Conservation (phyloP, 306 rosid genomes). For the Crataegus laevigata region DNA sequence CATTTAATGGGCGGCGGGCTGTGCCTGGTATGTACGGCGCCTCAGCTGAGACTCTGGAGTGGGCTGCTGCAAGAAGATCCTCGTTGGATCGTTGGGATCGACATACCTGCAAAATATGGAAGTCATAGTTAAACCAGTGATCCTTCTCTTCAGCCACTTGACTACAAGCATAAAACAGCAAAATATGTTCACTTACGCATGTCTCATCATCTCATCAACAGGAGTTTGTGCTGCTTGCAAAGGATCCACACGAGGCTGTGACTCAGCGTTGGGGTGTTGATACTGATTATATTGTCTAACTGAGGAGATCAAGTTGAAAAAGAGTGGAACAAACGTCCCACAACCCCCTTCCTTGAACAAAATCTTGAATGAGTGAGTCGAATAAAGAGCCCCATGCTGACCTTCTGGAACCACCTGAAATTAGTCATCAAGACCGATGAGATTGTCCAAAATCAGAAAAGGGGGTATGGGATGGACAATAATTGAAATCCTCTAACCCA, state of each 20-base stretch:
- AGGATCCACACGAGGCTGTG: conserved; percentile 60
- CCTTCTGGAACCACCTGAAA: conserved; percentile 77
- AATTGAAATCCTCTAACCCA: background rate
- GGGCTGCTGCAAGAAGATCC: conserved; percentile 93
- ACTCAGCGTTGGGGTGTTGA: conserved; percentile 33
- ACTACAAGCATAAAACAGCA: background rate
- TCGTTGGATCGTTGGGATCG: conserved; percentile 96
- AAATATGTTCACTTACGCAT: conserved; percentile 56
- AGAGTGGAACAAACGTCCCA: conserved; percentile 91
- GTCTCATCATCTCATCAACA: conserved; percentile 97
- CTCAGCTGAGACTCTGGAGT: conserved; percentile 70
- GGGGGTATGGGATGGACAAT: background rate
- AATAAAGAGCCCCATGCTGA: conserved; percentile 69
- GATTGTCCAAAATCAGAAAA: background rate
- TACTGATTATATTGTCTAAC: conserved; percentile 68
- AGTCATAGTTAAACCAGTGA: background rate
- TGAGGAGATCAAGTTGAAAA: conserved; percentile 79
- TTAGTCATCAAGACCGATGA: background rate
- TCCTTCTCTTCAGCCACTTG: background rate
- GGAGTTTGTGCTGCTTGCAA: conserved; percentile 93
- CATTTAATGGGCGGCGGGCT: conserved; percentile 39
- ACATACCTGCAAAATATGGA: conserved; percentile 65
- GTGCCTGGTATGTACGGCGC: conserved; percentile 85
- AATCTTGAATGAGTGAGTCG: conserved; percentile 80
- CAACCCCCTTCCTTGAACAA: conserved; percentile 97